Percentiles rank a stretch among this genome's conserved stretches.
Conservation (phyloP, 768 basidiomycete species). For the Boletus reticulatus region DNA sequence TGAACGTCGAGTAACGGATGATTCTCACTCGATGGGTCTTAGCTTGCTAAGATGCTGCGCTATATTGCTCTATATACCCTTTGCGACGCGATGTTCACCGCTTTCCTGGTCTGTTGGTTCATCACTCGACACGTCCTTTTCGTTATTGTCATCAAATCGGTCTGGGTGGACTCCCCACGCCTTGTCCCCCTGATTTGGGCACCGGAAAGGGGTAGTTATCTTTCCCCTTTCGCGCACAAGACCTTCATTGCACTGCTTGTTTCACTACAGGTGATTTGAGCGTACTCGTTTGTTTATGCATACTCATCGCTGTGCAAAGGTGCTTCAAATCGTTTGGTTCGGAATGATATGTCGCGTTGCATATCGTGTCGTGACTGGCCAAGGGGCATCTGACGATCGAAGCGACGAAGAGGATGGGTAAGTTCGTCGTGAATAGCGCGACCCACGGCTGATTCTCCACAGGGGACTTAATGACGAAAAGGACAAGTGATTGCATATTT, state of each 20-base stretch:
- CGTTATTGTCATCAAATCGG: slow-evolving; percentile 63
- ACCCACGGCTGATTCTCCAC: slow-evolving; percentile 9
- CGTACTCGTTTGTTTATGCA: not conserved
- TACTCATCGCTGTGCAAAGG: slow-evolving; percentile 36
- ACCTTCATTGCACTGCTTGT: slow-evolving; percentile 56
- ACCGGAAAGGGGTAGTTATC: slow-evolving; percentile 53
- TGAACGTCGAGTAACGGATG: not conserved
- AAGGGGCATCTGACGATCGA: slow-evolving; percentile 77
- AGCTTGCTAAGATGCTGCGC: slow-evolving; percentile 93
- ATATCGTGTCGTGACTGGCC: slow-evolving; percentile 71
- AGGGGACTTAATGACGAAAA: slow-evolving; percentile 22
- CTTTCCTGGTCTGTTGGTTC: slow-evolving; percentile 90
- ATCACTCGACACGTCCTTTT: slow-evolving; percentile 87
- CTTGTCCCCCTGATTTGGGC: slow-evolving; percentile 57
- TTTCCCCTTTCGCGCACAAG: slow-evolving; percentile 43
- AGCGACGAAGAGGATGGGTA: slow-evolving; percentile 78
- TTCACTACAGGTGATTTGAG: slow-evolving; percentile 53
- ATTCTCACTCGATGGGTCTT: slow-evolving; percentile 4
- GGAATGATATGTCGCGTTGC: slow-evolving; percentile 80
- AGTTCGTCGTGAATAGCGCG: slow-evolving; percentile 16
- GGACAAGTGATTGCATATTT: slow-evolving; percentile 22
- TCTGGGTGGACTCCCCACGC: slow-evolving; percentile 47
- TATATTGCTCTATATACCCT: slow-evolving; percentile 68
- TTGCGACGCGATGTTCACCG: slow-evolving; percentile 73
- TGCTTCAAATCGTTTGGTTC: slow-evolving; percentile 84